Percentiles rank a stretch among this genome's conserved stretches.
Evolutionary conservation across 768 basidiomycete genomes (phyloP).

Genomic region (Russula brevipes): DNA sequence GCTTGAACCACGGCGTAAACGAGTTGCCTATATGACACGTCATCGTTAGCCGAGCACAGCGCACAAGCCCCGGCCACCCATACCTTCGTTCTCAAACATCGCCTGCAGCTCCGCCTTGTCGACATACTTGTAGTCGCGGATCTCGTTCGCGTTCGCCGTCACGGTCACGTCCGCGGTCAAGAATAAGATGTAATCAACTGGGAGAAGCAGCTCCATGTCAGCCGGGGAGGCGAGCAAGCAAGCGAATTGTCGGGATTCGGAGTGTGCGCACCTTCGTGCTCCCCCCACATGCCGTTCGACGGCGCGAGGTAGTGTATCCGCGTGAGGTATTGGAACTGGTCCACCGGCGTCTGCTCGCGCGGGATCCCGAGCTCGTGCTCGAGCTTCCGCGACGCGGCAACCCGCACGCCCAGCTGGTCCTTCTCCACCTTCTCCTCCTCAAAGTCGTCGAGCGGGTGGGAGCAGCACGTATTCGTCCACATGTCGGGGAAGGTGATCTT

Average conservation of each 20-base stretch:
- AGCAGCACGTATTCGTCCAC: constrained; percentile 99
- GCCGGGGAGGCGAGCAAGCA: neutral
- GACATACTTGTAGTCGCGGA: constrained; percentile 86
- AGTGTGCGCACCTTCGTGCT: constrained; percentile 78
- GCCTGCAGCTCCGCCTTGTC: constrained; percentile 81
- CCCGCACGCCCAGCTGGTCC: constrained; percentile 75
- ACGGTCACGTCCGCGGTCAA: constrained; percentile 83
- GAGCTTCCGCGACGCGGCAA: constrained; percentile 92
- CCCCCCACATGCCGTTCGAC: constrained; percentile 89
- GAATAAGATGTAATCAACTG: constrained; percentile 98
- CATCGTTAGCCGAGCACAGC: constrained; percentile 4
- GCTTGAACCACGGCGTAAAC: constrained; percentile 99
- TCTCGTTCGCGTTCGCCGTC: constrained; percentile 82
- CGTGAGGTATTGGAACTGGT: constrained; percentile 90
- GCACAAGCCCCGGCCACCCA: constrained; percentile 23
- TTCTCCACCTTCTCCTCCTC: constrained; percentile 72
- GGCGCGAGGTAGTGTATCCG: constrained; percentile 97
- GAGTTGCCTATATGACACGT: constrained; percentile 51
- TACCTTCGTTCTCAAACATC: constrained; percentile 84
- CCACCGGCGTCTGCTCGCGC: constrained; percentile 63
- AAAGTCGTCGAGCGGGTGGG: constrained; percentile 92
- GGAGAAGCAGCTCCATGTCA: neutral
- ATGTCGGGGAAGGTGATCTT: constrained; percentile 99
- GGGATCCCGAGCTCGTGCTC: constrained; percentile 97
- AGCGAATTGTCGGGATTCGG: neutral